Evolutionary conservation across 2,329 filamentous ascomycete genomes (phyloP), one percentile per base, ranked within the genome.

Genomic region (Bisporella sp.): DNA sequence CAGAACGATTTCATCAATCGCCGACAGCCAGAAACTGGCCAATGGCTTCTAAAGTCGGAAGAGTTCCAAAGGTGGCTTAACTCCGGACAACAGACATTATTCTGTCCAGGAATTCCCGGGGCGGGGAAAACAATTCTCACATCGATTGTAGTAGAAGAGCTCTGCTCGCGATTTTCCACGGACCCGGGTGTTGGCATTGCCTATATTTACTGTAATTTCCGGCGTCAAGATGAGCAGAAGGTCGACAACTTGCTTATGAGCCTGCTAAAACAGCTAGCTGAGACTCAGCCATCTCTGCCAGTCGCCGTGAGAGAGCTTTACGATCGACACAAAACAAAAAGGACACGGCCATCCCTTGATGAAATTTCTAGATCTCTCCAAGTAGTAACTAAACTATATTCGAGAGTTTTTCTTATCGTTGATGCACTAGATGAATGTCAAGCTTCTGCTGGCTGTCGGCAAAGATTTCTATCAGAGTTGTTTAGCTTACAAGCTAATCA

Each of bases 101-200:
- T 9, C 28, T 44, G 41, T 30, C 41, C 41, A 29, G 41, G 41
- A n/a, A 37, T 37, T 37, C 35, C 35, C 35, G 35, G 35, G 35
- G 35, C 72, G 0, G 73, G 73, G 1, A 78, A 77, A 57, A 76
- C 72, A 0, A 71, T 75, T 5, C 47, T 73, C 0, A 59, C 70
- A 0, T 68, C 72, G n/a, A 66, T 69, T 11, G 66, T 73, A 0
- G 55, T 77, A 0, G 63, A 76, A 2, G 6, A 74, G 28, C 60
- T 78, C 1, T 6, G 12, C 4, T 45, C 28, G 1, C 31, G 30
- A 2, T 66, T 63, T 41, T 8, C 49, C 0, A 37, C 12, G 9
- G n/a, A 37, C 2, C 8, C 35, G n/a, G n/a, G 8, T 37, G 35
- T 37, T n/a, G 35, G 8, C 35, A 37, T n/a, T 8, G 35, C 35